Percentiles rank a stretch among this genome's conserved stretches.
These are phyloP conservation scores for Delonix regia DNA, from an alignment of 306 rosid species.

Conservation along the genomic window DNA sequence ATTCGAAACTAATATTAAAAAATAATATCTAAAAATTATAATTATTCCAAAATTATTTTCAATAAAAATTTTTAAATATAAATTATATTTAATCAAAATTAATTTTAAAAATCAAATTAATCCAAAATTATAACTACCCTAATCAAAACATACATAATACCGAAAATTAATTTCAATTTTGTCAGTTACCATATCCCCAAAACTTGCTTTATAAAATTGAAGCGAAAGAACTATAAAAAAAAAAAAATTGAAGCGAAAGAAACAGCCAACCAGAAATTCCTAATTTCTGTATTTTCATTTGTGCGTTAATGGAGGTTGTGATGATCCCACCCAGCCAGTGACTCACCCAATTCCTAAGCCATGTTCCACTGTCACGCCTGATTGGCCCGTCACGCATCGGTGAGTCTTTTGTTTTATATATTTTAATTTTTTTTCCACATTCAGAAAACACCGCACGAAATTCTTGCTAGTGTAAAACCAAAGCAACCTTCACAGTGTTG, in stretches of 20 bases:
- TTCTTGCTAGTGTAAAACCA: conserved; percentile 40
- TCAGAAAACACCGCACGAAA: background rate
- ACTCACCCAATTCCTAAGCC: conserved; percentile 23
- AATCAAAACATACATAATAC: too few relatives aligned
- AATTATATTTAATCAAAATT: too few relatives aligned
- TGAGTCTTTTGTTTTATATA: background rate
- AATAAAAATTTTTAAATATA: too few relatives aligned
- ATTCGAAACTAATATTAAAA: too few relatives aligned
- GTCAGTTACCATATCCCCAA: background rate
- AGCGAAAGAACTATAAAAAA: conserved; percentile 62
- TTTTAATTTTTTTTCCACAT: background rate
- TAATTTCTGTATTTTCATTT: background rate
- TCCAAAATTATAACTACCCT: too few relatives aligned
- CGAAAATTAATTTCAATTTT: background rate
- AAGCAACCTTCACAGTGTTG: conserved; percentile 37
- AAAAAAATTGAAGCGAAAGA: conserved; percentile 50
- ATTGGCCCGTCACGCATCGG: conserved; percentile 51
- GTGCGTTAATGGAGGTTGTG: background rate
- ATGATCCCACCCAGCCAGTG: conserved; percentile 29
- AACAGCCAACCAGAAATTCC: conserved; percentile 43
- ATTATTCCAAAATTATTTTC: too few relatives aligned
- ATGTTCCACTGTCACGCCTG: background rate
- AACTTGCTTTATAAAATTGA: conserved; percentile 24
- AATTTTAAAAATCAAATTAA: too few relatives aligned
- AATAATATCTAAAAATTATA: too few relatives aligned